These are phyloP conservation scores for Saccharomycopsis sp. DNA, from an alignment of 805 yeast genomes.

Conservation along the genomic window DNA sequence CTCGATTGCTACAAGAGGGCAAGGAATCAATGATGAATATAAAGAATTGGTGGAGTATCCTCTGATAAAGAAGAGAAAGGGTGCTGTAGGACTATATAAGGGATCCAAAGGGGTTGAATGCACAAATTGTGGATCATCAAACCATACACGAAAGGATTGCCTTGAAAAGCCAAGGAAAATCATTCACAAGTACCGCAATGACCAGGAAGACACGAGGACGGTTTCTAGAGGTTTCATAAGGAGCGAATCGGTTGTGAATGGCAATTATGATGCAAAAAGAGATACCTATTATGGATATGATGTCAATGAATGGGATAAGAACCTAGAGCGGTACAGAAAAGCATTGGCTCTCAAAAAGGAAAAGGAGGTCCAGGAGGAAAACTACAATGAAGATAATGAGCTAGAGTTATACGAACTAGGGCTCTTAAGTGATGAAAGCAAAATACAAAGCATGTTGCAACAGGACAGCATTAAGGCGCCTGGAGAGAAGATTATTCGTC, in stretches of 20 bases:
- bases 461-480: conserved; percentile 18
- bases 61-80: conserved; percentile 6
- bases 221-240: conserved; percentile 7
- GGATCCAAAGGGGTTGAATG: conserved; percentile 22
- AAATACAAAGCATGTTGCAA: conserved; percentile 19
- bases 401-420: conserved; percentile 30
- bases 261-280: conserved; percentile 45
- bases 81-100: conserved; percentile 2
- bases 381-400: conserved; percentile 28
- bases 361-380: conserved; percentile 7
- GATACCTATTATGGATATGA: conserved; percentile 56
- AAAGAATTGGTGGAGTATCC: conserved; percentile 22
- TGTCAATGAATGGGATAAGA: conserved; percentile 38
- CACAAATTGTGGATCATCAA: conserved; percentile 33
- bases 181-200: conserved; percentile 22
- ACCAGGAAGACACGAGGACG: conserved; percentile 4
- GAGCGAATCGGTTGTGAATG: conserved; percentile 13
- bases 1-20: conserved; percentile 39
- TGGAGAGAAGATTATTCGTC: conserved; percentile 36
- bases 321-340: conserved; percentile 24
- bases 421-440: conserved; percentile 12
- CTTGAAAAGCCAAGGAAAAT: conserved; percentile 31
- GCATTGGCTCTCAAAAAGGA: background rate
- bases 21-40: conserved; percentile 39
- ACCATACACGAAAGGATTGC: conserved; percentile 31